Base-by-base conservation (phyloP, 169 alveolate species). In the Plasmodium vivax region DNA sequence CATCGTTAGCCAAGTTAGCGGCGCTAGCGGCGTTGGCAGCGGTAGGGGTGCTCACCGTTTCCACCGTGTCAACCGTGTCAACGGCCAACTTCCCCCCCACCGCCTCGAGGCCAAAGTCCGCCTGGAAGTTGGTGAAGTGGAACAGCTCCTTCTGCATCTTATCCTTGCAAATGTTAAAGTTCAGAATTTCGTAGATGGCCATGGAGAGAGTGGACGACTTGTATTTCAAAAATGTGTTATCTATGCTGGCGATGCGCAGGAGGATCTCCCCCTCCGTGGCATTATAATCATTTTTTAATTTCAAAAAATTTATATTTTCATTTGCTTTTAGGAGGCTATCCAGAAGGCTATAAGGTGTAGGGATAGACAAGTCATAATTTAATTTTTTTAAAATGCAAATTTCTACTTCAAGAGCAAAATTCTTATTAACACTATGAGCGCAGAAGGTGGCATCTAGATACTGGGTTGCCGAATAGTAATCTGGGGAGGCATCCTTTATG, bases 121-220 rank as follows among this genome's bases (percentile, higher is more conserved):
- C 32, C 10, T 9, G 19, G 41, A 68, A 41, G 14, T 88, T 56
- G 27, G 83, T 32, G 38, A 88, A 80, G 32, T 45, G 68, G 7
- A 72, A 82, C 34, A 81, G 43, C 30, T 92, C 95, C 32, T 68
- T 81, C 45, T 92, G 92, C 95, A 92, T 82, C 84, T 82, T 92
- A 19, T 92, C 95, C 6, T 82, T 92, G 9, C 92, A 92, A 4
- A 92, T 92, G 51, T 92, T 92, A n/a, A 92, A 92, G 19, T 82
- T 92, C 8, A 92, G 19, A 27, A 92, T 92, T 41, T 92, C 95
- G 51, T 92, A 92, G 5, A 92, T 92, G 36, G 95, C 95, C 95
- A 92, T 92, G 7, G 95, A 43, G 32, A 92, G 54, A 0, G 95
- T 92, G 4, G 95, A 92, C 2, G 95, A 68, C 82, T 92, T 92